Base-by-base conservation (phyloP, 495 filamentous ascomycete species). In the Chaetomidium leptoderma region DNA sequence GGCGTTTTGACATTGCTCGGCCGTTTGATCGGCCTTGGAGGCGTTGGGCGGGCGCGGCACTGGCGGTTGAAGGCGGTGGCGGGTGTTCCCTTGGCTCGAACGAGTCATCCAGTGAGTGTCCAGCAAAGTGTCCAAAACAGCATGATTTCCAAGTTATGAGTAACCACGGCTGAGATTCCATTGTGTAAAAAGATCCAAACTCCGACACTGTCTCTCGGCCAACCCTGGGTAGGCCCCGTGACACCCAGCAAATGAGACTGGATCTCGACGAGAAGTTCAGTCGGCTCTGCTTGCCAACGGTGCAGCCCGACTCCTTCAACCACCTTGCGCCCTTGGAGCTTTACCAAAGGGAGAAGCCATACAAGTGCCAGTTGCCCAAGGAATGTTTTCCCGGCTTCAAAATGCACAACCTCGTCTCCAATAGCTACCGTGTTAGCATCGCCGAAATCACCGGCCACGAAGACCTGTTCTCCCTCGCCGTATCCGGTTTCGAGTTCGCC, bases 281-380 rank as follows among this genome's bases (percentile, higher is more conserved):
- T 19, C 7, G 14, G 26, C 58, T 55, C 13, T 8, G 51, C 40
- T 36, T 60, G 14, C 58, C 58, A 16, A 40, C 35, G 11, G 51
- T 60, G 4, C 43, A 49, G 35, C 42, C 51, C 27, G 13, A 60
- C 8, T 37, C 43, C 4, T 55, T 60, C 35, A 37, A 60, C 37
- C 52, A 60, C 30, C 51, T 60, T 5, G 51, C 58, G 1, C 58
- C 58, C 0, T 29, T 50, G 43, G 33, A 49, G 13, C 44, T 54
- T 2, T 55, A 60, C 36, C 42, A 36, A 7, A 24, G 24, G 3
- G 35, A 49, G 17, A 54, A 60, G 36, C 58, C 51, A 24, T 60
- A 60, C 51, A 60, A 60, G 21, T 55, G 44, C 58, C 58, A 60
- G 44, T 43, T 60, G 8, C 58, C 58, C 7, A 47, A 30, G 13